Evolutionary conservation across 2,329 filamentous ascomycete genomes (phyloP).

Genomic region (Arachnopeziza araneosa): DNA sequence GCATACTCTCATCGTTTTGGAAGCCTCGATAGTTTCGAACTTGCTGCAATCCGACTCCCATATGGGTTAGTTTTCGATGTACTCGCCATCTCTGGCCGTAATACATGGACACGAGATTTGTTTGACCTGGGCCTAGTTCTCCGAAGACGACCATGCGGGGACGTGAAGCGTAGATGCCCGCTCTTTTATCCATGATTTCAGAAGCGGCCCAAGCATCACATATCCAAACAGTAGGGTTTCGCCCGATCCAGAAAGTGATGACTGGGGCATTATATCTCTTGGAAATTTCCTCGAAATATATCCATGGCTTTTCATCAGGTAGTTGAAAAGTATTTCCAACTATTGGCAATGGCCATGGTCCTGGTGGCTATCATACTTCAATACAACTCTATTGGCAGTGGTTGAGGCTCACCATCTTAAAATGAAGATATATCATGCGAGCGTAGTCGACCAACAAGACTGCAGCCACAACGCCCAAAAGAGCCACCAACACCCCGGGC

Average conservation of each 20-base stretch:
- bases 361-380: constrained; percentile 15
- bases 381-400: background rate
- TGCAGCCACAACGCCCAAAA: constrained; percentile 2
- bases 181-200: constrained; percentile 40
- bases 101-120: constrained; percentile 16
- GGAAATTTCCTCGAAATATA: constrained; percentile 18
- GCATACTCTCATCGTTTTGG: constrained; percentile 21
- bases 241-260: constrained; percentile 21
- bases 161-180: constrained; percentile 40
- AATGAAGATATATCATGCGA: constrained; percentile 18
- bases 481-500: constrained; percentile 2
- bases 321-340: constrained; percentile 18
- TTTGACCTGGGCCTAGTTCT: constrained; percentile 9
- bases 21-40: constrained; percentile 18
- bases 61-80: constrained; percentile 21
- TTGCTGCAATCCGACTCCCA: constrained; percentile 20
- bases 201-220: constrained; percentile 38
- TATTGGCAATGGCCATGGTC: constrained; percentile 18
- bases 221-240: constrained; percentile 35
- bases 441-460: constrained; percentile 15
- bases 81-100: constrained; percentile 19
- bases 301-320: constrained; percentile 20
- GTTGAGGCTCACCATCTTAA: constrained; percentile 10
- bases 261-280: constrained; percentile 17
- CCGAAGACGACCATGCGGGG: constrained; percentile 37